Evolutionary conservation across 805 yeast species (phyloP), one percentile per base, ranked within the genome.

Genomic region (Hanseniaspora nectarophila): DNA sequence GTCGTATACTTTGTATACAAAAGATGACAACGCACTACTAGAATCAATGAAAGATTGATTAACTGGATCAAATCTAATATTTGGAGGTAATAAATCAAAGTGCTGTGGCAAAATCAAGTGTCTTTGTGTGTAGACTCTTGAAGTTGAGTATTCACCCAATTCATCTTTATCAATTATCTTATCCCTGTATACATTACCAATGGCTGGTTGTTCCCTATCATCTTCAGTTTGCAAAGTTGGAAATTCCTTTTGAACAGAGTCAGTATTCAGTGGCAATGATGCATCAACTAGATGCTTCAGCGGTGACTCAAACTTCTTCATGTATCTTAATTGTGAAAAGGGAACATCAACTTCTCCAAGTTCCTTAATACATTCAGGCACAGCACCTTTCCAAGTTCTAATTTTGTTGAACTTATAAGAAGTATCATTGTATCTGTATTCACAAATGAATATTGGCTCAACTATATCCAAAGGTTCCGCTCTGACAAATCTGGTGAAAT

Each of bases 371-470:
- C 90, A 97, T 67, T 92, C 97, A 0, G 98, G 98, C 58, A 92
- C 74, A 71, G 97, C 92, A 6, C 97, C 97, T 67, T 87, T 90
- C 98, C 98, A 92, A 2, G 98, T 90, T 63, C 97, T 77, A 61
- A 92, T 92, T 63, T 90, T 84, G 68, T 90, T 92, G 73, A 92
- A 92, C 28, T 81, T 81, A 65, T 86, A 85, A 60, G 86, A 95
- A 52, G 78, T 74, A 64, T 90, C 97, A 63, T 90, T 90, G 68
- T 89, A 92, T 61, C 98, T 80, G 65, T 79, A 85, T 67, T 92
- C 98, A 70, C 97, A 92, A 59, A 92, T 82, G 67, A 88, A 92
- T 63, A 94, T 76, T 5, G 92, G 90, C 4, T 86, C 83, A 50
- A 86, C 90, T 53, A 73, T 73, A 20, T 85, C 83, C 46, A 82